Evolutionary conservation across 495 filamentous ascomycete species (phyloP).

Genomic region (Penicillium flavigenum): DNA sequence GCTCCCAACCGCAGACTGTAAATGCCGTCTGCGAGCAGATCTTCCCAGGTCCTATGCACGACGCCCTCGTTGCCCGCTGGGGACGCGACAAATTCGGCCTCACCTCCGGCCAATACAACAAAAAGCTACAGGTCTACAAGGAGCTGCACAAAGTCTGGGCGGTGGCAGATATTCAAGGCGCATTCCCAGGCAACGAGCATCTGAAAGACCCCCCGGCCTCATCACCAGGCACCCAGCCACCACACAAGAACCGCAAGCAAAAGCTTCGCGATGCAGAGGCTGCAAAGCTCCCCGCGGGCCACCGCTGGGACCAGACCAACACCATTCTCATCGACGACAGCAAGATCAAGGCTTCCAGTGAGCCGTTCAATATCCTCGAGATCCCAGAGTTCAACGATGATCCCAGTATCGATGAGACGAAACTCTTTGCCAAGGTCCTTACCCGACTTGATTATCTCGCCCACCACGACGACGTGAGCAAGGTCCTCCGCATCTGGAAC

Average conservation of each 20-base stretch:
- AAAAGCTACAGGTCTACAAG: conserved; percentile 87
- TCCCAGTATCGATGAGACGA: conserved; percentile 28
- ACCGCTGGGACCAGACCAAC: conserved; percentile 74
- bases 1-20: conserved; percentile 71
- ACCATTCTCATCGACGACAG: conserved; percentile 90
- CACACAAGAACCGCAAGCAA: neutral
- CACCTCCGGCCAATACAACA: conserved; percentile 56
- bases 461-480: conserved; percentile 43
- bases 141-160: conserved; percentile 70
- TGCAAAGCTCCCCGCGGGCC: conserved; percentile 3
- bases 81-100: conserved; percentile 77
- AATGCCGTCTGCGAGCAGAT: conserved; percentile 51
- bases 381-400: conserved; percentile 68
- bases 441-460: conserved; percentile 33
- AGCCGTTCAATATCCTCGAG: conserved; percentile 80
- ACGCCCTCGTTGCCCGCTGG: conserved; percentile 68
- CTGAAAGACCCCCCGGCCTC: neutral
- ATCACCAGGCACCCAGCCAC: neutral
- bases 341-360: conserved; percentile 68
- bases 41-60: conserved; percentile 45
- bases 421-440: conserved; percentile 37
- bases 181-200: conserved; percentile 40
- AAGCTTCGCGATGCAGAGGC: neutral
- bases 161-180: conserved; percentile 47
- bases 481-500: conserved; percentile 34